Percentiles rank a stretch among this genome's conserved stretches.
Evolutionary conservation across 2,329 filamentous ascomycete species (phyloP).

Genomic region (Aspergillus transmontanensis): DNA sequence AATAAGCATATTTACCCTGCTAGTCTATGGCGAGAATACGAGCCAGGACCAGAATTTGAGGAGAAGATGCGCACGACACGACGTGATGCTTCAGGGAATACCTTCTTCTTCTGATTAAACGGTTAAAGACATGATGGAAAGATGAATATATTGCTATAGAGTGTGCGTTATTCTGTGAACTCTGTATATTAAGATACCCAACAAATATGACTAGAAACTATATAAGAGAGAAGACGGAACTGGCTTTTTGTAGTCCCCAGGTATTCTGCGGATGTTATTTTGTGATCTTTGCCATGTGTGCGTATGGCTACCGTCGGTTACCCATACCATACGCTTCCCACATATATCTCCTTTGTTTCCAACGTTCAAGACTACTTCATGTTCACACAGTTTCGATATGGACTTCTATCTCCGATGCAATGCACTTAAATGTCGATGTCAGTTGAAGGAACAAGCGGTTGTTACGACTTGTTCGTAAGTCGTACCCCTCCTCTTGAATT

Average conservation of each 20-base stretch:
- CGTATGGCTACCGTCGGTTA: background rate
- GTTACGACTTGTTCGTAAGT: slow-evolving; percentile 85
- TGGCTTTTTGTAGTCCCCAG: background rate
- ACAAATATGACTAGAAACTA: background rate
- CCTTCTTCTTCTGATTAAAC: slow-evolving; percentile 72
- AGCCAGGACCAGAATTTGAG: slow-evolving; percentile 77
- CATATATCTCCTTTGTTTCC: background rate
- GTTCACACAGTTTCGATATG: slow-evolving; percentile 52
- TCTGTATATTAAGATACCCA: slow-evolving; percentile 17
- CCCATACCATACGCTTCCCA: background rate
- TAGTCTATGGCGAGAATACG: slow-evolving; percentile 93
- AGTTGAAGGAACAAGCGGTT: slow-evolving; percentile 70
- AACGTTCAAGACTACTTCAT: background rate
- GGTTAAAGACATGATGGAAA: slow-evolving; percentile 15
- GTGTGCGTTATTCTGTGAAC: slow-evolving; percentile 7
- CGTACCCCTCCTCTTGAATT: background rate
- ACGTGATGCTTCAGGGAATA: slow-evolving; percentile 85
- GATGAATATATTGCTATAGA: slow-evolving; percentile 11
- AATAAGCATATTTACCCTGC: slow-evolving; percentile 99
- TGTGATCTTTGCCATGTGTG: background rate
- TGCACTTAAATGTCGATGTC: slow-evolving; percentile 70
- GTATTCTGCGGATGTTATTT: background rate
- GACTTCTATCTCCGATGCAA: slow-evolving; percentile 80
- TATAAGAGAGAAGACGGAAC: background rate
- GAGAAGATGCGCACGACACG: slow-evolving; percentile 68